Conservation (phyloP, 176 grass and related monocot genomes). For the Oryza glaberrima region DNA sequence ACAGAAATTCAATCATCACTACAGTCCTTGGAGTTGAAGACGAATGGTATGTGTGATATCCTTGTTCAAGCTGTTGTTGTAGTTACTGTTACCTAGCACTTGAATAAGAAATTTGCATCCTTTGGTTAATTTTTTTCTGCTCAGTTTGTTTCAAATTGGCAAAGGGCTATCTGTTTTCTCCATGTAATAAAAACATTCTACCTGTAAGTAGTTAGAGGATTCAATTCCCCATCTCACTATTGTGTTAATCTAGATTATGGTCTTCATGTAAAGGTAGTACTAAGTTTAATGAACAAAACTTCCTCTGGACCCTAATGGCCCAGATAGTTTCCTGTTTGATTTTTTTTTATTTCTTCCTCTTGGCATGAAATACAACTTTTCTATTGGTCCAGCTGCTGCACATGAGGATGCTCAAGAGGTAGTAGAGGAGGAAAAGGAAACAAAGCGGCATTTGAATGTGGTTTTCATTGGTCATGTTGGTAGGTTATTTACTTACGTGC, state of each 20-base stretch:
- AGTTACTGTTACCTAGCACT: conserved; percentile 21
- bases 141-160: conserved; percentile 27
- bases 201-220: neutral
- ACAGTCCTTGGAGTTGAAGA: conserved; percentile 70
- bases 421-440: conserved; percentile 51
- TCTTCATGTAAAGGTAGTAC: neutral
- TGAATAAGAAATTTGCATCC: neutral
- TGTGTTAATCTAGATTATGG: conserved; percentile 4
- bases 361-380: conserved; percentile 2
- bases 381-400: conserved; percentile 39
- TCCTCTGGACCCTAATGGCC: neutral
- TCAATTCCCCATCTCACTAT: conserved; percentile 1
- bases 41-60: conserved; percentile 49
- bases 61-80: neutral
- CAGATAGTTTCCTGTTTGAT: neutral
- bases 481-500: conserved; percentile 46
- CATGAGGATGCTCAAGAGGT: conserved; percentile 55
- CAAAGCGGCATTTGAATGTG: conserved; percentile 87
- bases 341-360: neutral
- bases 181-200: neutral
- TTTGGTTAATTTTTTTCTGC: neutral
- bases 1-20: conserved; percentile 69
- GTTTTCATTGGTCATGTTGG: conserved; percentile 97
- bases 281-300: neutral
- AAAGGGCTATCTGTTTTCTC: conserved; percentile 12